These are phyloP conservation scores for Nicotiana noctiflora DNA, from an alignment of 257 asterid genomes.

Conservation along the genomic window DNA sequence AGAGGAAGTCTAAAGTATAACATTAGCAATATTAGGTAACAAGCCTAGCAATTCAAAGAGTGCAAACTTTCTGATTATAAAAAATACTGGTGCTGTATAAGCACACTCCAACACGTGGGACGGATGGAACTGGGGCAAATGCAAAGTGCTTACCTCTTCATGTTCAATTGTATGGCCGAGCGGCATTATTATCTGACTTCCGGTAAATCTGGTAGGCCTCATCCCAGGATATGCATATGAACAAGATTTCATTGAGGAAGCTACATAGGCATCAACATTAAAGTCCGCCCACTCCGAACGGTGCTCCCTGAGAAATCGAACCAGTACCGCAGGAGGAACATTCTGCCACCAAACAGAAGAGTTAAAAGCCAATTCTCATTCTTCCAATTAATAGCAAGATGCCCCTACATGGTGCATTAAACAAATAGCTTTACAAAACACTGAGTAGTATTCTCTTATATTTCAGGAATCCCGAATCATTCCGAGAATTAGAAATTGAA, in stretches of 20 bases:
- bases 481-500: not conserved
- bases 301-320: slow-evolving; percentile 91
- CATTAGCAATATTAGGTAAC: not conserved
- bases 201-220: slow-evolving; percentile 87
- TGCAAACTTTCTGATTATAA: not conserved
- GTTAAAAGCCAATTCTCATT: not conserved
- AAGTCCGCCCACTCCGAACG: slow-evolving; percentile 99
- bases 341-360: slow-evolving; percentile 38
- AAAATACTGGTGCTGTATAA: not conserved
- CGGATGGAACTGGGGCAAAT: not conserved
- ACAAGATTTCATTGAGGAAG: slow-evolving; percentile 67
- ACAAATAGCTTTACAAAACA: not conserved
- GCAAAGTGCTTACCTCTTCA: slow-evolving; percentile 59
- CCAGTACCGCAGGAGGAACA: slow-evolving; percentile 84
- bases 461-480: not conserved
- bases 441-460: not conserved
- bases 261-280: slow-evolving; percentile 80
- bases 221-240: slow-evolving; percentile 71
- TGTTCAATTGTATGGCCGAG: slow-evolving; percentile 92
- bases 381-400: not conserved
- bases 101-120: not conserved
- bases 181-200: slow-evolving; percentile 94
- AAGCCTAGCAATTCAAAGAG: not conserved
- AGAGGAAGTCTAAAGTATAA: not conserved
- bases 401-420: not conserved